phyloP scores from a whole-genome alignment of 768 basidiomycete species.

The Hirschioporus abietinus region DNA sequence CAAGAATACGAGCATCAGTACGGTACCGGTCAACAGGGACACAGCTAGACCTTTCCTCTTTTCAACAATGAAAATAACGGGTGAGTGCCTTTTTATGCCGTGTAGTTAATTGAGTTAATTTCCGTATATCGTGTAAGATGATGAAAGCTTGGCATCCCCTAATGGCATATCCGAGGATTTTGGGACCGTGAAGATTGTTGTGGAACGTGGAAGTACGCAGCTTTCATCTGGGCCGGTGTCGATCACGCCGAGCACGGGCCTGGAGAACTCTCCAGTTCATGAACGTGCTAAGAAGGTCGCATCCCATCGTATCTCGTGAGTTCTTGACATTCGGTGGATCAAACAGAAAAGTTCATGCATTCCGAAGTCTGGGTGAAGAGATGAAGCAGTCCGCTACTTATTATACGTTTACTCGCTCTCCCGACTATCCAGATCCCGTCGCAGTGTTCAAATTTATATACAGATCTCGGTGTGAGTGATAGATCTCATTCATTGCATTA shows the following conservation, averaged over 20 bases:
- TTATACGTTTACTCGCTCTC: background rate
- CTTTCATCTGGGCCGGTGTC: too few species aligned
- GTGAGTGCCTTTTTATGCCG: background rate
- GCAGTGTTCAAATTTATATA: background rate
- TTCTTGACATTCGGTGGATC: background rate
- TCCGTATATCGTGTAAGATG: background rate
- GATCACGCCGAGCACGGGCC: too few species aligned
- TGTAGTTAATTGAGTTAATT: background rate
- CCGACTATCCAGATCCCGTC: background rate
- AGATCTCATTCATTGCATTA: background rate
- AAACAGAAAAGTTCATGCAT: background rate
- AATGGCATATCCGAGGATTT: background rate
- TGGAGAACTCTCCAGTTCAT: background rate
- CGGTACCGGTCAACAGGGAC: background rate
- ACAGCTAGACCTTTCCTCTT: background rate
- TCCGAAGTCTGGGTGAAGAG: background rate
- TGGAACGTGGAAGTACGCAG: background rate
- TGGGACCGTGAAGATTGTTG: background rate
- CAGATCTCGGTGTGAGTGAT: background rate
- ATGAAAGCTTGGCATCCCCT: background rate
- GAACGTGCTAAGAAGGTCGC: background rate
- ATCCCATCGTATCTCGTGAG: background rate
- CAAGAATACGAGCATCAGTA: background rate
- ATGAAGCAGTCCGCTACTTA: too few species aligned
- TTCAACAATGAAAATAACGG: background rate